phyloP scores from a whole-genome alignment of 2,329 filamentous ascomycete genomes.

The Aspergillus neotritici region DNA sequence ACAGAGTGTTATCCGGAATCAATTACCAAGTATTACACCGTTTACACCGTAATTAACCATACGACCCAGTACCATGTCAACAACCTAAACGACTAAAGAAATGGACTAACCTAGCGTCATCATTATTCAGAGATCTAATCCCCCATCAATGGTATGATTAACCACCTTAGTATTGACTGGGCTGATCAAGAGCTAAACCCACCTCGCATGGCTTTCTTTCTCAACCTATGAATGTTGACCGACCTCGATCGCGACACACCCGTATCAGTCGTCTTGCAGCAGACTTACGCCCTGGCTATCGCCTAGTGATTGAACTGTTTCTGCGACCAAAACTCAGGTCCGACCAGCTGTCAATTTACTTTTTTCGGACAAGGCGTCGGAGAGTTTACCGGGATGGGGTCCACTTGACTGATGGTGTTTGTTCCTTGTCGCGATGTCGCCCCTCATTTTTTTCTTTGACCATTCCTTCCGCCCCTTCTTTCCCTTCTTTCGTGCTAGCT shows the following conservation, averaged over 20 bases:
- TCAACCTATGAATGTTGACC: background rate
- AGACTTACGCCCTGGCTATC: background rate
- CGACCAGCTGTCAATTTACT: constrained; percentile 28
- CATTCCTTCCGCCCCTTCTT: background rate
- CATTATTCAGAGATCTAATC: no score
- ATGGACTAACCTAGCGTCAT: no score
- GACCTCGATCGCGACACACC: background rate
- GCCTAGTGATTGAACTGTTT: constrained; percentile 9
- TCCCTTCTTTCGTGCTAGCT: background rate
- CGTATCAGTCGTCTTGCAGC: constrained; percentile 17
- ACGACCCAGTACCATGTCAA: no score
- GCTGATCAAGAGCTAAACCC: no score
- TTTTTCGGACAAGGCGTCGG: constrained; percentile 25
- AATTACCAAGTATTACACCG: no score
- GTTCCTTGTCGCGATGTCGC: constrained; percentile 2
- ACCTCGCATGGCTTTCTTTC: background rate
- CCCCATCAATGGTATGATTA: no score
- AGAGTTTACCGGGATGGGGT: constrained; percentile 22
- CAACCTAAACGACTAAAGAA: no score
- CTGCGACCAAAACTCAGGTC: constrained; percentile 8
- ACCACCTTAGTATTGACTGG: no score
- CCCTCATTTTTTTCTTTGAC: background rate
- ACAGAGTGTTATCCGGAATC: no score
- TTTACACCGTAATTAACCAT: no score
- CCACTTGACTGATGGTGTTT: constrained; percentile 8